Base-by-base conservation (phyloP, 345 rosid genomes). In the Erodium maritimum region DNA sequence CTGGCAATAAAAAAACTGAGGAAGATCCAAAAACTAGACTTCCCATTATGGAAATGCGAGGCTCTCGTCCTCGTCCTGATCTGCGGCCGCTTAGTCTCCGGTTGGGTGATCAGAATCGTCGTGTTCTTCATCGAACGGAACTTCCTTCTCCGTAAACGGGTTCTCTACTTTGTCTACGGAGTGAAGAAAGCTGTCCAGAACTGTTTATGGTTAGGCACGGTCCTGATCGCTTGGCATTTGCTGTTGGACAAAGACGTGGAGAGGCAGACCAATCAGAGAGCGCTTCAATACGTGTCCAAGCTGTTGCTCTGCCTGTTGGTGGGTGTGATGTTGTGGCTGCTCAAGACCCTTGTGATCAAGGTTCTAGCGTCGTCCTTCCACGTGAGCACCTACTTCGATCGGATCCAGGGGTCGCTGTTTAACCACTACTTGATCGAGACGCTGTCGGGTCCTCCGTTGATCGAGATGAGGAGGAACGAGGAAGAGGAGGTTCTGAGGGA, bases 291-390 rank as follows among this genome's bases (percentile, higher is more conserved):
- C 56, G 75, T 91, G 9, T 88, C 89, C 7, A 85, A 78, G 61
- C 63, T 86, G 19, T 64, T 89, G 60, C 62, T 8, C 65, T 85
- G 5, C 65, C 81, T 89, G 62, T 50, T 89, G 70, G 71, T 85
- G 0, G 82, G 80, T 2, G 85, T 80, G 10, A 64, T 79, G 60
- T 55, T 93, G 13, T 93, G 99, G 96, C 69, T 93, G 34, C 55
- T 86, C n/a, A 93, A 93, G 79, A 93, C 95, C 2, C 63, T 93
- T 12, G 76, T 86, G 63, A 87, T 93, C 8, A 89, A 93, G 69
- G 91, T 81, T 0, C 62, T 93, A 4, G 96, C 99, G 4, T 91
- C 94, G 3, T 84, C 91, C 0, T 91, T 91, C 64, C 98, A 91
- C 52, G 96, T 91, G 0, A 88, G 95, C 37, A 86, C 98, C 0